Conservation (phyloP, 257 asterid genomes). For the Jacaranda mimosifolia region DNA sequence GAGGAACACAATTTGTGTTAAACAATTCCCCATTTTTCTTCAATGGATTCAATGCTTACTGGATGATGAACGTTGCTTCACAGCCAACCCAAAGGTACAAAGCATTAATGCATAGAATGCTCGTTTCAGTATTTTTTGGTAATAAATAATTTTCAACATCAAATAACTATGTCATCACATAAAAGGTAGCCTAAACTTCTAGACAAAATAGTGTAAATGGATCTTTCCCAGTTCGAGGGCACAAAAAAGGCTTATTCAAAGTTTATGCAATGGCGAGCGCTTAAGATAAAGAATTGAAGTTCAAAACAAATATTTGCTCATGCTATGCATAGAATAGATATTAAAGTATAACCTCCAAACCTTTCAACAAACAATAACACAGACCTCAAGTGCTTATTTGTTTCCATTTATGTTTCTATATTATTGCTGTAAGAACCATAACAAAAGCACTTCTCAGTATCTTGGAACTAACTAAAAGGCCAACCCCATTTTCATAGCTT, state of each 20-base stretch:
- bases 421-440: background rate
- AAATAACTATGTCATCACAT: background rate
- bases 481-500: background rate
- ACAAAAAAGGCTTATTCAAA: background rate
- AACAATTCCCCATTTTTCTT: slow-evolving; percentile 46
- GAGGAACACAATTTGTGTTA: no score
- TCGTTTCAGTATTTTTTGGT: background rate
- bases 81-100: slow-evolving; percentile 52
- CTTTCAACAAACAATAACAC: background rate
- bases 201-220: no score
- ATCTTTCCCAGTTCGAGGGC: no score
- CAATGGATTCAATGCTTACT: slow-evolving; percentile 65
- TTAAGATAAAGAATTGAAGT: background rate
- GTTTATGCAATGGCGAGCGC: background rate
- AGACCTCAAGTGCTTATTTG: no score
- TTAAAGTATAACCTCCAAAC: background rate
- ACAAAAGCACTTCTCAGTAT: background rate
- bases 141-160: background rate
- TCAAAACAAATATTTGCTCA: no score
- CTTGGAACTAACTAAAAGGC: background rate
- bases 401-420: background rate
- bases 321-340: no score
- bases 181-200: background rate
- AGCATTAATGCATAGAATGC: background rate
- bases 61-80: slow-evolving; percentile 62